Percentiles rank a stretch among this genome's conserved stretches.
Conservation (phyloP, 192 early-diverging fungal species). For the Coemansia sp. region DNA sequence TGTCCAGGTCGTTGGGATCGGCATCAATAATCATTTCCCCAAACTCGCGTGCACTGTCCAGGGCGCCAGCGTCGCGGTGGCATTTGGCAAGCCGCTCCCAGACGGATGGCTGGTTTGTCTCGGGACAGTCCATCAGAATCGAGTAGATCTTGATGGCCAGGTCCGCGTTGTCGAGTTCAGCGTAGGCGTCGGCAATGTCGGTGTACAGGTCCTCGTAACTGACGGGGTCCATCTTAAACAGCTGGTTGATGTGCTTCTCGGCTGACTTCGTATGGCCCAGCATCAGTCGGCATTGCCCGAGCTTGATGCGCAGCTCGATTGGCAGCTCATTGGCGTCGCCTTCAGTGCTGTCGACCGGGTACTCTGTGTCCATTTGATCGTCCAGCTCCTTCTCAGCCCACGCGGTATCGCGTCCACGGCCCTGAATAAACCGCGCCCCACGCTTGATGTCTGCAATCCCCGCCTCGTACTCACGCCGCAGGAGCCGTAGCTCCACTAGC, state of each 20-base stretch:
- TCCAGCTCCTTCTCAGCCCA: conserved; percentile 58
- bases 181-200: conserved; percentile 35
- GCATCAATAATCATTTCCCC: conserved; percentile 56
- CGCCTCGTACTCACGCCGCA: conserved; percentile 72
- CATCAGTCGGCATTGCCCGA: conserved; percentile 76
- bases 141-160: conserved; percentile 32
- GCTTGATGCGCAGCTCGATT: conserved; percentile 80
- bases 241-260: conserved; percentile 35
- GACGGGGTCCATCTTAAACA: conserved; percentile 38
- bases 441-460: conserved; percentile 69
- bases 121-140: conserved; percentile 7
- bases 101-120: conserved; percentile 30
- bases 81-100: conserved; percentile 65
- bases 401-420: conserved; percentile 61
- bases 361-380: conserved; percentile 62
- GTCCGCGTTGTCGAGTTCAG: conserved; percentile 15
- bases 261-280: conserved; percentile 69
- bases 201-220: conserved; percentile 39
- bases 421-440: conserved; percentile 68
- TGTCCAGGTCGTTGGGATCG: conserved; percentile 59
- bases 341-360: conserved; percentile 31
- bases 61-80: conserved; percentile 59
- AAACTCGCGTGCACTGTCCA: conserved; percentile 55
- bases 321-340: conserved; percentile 58
- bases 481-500: conserved; percentile 82